phyloP scores from a whole-genome alignment of 1,284 basidiomycete species.

The Sanghuangporus baumii region DNA sequence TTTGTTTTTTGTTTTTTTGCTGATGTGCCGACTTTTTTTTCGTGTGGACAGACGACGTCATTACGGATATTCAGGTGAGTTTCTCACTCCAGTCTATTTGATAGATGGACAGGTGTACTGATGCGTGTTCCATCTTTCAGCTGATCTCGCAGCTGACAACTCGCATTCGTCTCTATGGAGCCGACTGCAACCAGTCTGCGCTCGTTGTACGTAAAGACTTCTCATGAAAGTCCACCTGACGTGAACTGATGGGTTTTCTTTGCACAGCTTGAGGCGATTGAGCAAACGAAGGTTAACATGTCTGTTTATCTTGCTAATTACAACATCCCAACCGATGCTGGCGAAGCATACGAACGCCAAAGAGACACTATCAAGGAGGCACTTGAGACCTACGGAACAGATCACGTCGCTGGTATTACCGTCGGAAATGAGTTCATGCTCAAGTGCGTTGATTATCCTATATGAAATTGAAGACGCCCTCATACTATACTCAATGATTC shows the following conservation, averaged over 20 bases:
- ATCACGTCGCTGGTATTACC: slow-evolving; percentile 75
- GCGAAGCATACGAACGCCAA: slow-evolving; percentile 69
- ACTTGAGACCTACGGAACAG: slow-evolving; percentile 73
- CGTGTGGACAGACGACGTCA: slow-evolving; percentile 10
- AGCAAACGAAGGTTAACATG: slow-evolving; percentile 86
- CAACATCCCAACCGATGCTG: slow-evolving; percentile 53
- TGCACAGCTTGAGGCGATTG: slow-evolving; percentile 68
- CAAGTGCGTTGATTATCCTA: slow-evolving; percentile 41
- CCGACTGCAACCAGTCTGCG: slow-evolving; percentile 53
- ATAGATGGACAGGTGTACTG: background rate
- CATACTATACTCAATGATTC: background rate
- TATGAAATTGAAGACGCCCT: background rate
- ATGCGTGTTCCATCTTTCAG: slow-evolving; percentile 24
- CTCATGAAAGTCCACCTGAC: slow-evolving; percentile 18
- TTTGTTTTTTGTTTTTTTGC: background rate
- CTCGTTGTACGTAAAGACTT: slow-evolving; percentile 37
- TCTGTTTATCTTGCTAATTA: slow-evolving; percentile 84
- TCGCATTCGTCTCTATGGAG: slow-evolving; percentile 51
- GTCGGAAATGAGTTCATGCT: slow-evolving; percentile 84
- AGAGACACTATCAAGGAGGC: slow-evolving; percentile 59
- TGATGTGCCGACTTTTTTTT: background rate
- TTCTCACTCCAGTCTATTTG: background rate
- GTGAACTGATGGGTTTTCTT: background rate
- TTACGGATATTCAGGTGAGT: slow-evolving; percentile 17
- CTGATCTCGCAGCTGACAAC: slow-evolving; percentile 54